Evolutionary conservation across 306 rosid genomes (phyloP), one percentile per base, ranked within the genome.

Genomic region (Senna tora): DNA sequence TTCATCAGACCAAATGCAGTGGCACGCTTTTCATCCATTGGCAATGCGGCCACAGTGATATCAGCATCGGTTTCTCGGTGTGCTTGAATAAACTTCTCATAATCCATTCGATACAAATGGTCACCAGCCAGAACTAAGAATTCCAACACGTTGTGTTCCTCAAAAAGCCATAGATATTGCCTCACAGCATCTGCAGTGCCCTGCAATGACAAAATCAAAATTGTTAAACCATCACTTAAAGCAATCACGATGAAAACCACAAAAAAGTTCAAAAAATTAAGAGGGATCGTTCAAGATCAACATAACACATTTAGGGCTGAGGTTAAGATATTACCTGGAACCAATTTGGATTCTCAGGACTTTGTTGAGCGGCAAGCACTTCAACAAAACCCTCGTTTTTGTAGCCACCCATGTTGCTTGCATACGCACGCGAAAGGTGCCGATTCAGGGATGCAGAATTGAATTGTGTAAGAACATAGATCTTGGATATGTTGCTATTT

Each of bases 281-380:
- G 38, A 62, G 15, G 33, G 6, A 68, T 10, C 51, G 54, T 63
- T 54, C 30, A 72, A 66, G 15, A 28, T 66, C 5, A 49, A 32
- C 2, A 55, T n/a, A 36, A 61, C 32, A 61, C 19, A 19, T 36
- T 58, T 8, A 65, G 45, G 70, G 28, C 73, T 14, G 42, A 41
- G 69, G 32, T n/a, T 8, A 30, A 9, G 54, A 30, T 19, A 43
- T 82, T 43, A 92, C 98, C 98, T 94, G 99, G 52, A 94, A 94
- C 99, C 99, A 94, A 77, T 94, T 94, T 53, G 99, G 99, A 77
- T 94, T 94, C 83, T 94, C 99, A 0, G 99, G 97, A 69, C 99
- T 94, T 84, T 94, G 99, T 84, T 94, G 99, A 12, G 99, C 99
- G 8, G 99, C 99, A 3, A 94, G 99, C 75, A 94, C 99, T 71